phyloP scores from a whole-genome alignment of 257 asterid genomes.

The Jacaranda mimosifolia region DNA sequence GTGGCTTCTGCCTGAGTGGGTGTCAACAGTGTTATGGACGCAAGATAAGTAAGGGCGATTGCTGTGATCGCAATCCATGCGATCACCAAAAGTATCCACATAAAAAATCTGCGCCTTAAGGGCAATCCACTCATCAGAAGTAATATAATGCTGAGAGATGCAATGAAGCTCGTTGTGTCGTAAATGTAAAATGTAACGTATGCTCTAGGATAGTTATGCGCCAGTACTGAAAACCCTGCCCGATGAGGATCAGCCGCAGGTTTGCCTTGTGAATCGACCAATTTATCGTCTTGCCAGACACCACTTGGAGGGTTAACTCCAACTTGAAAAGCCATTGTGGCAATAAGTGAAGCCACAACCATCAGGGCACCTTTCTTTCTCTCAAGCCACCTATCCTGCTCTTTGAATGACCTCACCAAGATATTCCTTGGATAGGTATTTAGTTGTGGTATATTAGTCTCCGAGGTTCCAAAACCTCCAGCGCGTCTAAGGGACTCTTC shows the following conservation, averaged over 20 bases:
- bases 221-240: constrained; percentile 34
- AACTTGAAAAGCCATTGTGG: constrained; percentile 46
- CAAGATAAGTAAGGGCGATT: constrained; percentile 18
- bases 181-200: constrained; percentile 7
- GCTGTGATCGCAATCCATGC: constrained; percentile 46
- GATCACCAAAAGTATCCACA: constrained; percentile 44
- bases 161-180: constrained; percentile 36
- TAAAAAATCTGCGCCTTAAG: constrained; percentile 15
- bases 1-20: too few species aligned
- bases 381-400: constrained; percentile 25
- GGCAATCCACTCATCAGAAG: constrained; percentile 45
- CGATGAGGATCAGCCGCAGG: background rate
- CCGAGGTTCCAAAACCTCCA: background rate
- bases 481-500: background rate
- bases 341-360: constrained; percentile 47
- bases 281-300: constrained; percentile 36
- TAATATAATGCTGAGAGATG: constrained; percentile 45
- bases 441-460: background rate
- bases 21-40: background rate
- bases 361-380: constrained; percentile 27
- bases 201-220: background rate
- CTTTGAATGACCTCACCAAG: background rate
- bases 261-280: background rate
- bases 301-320: constrained; percentile 45
- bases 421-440: background rate